Base-by-base conservation (phyloP, 164 flowering plant species). In the Liriodendron chinense region DNA sequence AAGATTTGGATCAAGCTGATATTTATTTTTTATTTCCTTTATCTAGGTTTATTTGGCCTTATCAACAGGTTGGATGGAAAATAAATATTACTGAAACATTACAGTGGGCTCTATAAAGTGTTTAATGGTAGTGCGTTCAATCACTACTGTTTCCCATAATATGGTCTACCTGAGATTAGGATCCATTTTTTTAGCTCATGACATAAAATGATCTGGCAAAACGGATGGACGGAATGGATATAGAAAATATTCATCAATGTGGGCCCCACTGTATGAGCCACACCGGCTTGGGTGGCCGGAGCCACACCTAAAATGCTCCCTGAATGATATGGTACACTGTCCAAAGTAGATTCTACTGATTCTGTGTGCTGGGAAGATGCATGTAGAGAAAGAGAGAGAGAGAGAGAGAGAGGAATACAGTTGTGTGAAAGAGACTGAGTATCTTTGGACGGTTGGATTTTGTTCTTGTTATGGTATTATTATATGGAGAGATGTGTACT, bases 351-450 rank as follows among this genome's bases (percentile, higher is more conserved):
- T 21, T 64, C 67, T 23, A 12, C 67, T 64, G 25, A 21, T 23
- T 2, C 26, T 24, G 13, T 24, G 16, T 9, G 26, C 22, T 13
- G 24, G 34, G 24, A 26, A 64, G 67, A 24, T 24, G 26, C 47
- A 16, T 7, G 21, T 43, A 47, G 70, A n/a, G 20, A 12, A 34
- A 24, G 59, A 20, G 8, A 13, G 43, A 47, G 61, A 47, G 70
- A n/a, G 20, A 12, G 63, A 24, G 59, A 20, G 8, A 13, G 43
- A 47, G 26, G 61, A 28, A 8, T 16, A 48, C 68, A 47, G 76
- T 49, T 14, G 76, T 25, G 71, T 23, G 76, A 63, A 63, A 73
- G 75, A 22, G 69, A 47, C 69, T 34, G 75, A 73, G 69, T 53
- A 71, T 71, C 53, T 73, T 20, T 65, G 48, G 64, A 43, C 68